These are phyloP conservation scores for Pythium brassicae DNA, from an alignment of 352 stramenopile genomes.

Conservation along the genomic window DNA sequence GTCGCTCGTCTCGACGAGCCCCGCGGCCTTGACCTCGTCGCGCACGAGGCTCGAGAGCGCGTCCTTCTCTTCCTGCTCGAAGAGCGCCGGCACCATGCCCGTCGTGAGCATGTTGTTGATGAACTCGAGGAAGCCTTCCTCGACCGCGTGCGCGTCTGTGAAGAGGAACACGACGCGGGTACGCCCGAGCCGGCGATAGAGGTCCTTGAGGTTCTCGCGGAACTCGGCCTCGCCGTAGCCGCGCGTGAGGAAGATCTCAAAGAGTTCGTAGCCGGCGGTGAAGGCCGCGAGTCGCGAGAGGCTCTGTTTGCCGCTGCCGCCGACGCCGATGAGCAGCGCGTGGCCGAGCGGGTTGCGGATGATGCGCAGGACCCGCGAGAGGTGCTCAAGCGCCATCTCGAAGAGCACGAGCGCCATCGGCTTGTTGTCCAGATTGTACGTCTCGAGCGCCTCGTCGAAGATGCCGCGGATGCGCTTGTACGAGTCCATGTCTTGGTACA, in stretches of 20 bases:
- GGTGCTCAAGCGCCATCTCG: slow-evolving; percentile 93
- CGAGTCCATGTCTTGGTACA: slow-evolving; percentile 93
- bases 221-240: slow-evolving; percentile 94
- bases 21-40: slow-evolving; percentile 84
- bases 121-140: slow-evolving; percentile 96
- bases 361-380: slow-evolving; percentile 91
- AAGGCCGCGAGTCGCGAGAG: slow-evolving; percentile 90
- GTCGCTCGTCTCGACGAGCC: slow-evolving; percentile 90
- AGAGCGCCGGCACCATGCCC: slow-evolving; percentile 91
- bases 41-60: slow-evolving; percentile 75
- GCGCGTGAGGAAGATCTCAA: slow-evolving; percentile 92
- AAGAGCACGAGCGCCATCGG: slow-evolving; percentile 95
- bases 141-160: slow-evolving; percentile 93
- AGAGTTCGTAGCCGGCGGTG: slow-evolving; percentile 91
- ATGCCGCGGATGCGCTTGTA: slow-evolving; percentile 89
- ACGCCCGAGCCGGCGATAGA: slow-evolving; percentile 88
- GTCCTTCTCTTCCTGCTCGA: slow-evolving; percentile 92
- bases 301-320: slow-evolving; percentile 93
- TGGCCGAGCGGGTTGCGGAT: slow-evolving; percentile 91
- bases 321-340: slow-evolving; percentile 92
- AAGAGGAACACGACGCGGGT: slow-evolving; percentile 94
- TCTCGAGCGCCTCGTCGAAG: slow-evolving; percentile 92
- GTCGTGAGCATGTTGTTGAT: slow-evolving; percentile 98
- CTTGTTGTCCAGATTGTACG: slow-evolving; percentile 94
- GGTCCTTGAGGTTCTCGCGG: slow-evolving; percentile 91